These are phyloP conservation scores for Sistotremastrum suecicum DNA, from an alignment of 768 basidiomycete species.

Conservation along the genomic window DNA sequence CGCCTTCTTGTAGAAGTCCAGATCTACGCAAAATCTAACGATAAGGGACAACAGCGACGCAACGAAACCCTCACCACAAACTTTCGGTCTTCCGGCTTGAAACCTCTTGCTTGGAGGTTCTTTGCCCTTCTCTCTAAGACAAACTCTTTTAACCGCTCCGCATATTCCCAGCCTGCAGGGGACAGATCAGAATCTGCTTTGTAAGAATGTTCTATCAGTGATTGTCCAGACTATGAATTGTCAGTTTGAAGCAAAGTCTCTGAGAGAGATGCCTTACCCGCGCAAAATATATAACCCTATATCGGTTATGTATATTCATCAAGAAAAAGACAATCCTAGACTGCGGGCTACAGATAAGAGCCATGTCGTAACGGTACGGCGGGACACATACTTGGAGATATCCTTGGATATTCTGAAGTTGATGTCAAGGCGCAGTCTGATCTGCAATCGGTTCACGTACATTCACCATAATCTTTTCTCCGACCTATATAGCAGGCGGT, in stretches of 20 bases:
- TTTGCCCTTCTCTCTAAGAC: constrained; percentile 74
- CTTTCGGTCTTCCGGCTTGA: constrained; percentile 43
- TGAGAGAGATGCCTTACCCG: constrained; percentile 38
- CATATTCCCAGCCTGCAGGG: constrained; percentile 90
- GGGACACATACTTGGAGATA: constrained; percentile 57
- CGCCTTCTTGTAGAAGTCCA: constrained; percentile 94
- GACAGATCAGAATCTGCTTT: constrained; percentile 97
- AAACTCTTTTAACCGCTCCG: constrained; percentile 79
- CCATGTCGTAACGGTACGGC: constrained; percentile 1
- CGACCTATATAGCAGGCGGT: constrained; percentile 39
- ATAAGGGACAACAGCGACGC: not conserved
- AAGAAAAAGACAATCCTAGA: constrained; percentile 95
- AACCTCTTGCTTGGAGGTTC: constrained; percentile 55
- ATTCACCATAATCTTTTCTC: constrained; percentile 93
- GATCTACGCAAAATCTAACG: constrained; percentile 36
- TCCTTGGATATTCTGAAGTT: constrained; percentile 60
- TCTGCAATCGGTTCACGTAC: constrained; percentile 25
- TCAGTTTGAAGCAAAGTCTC: not conserved
- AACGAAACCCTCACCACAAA: constrained; percentile 39
- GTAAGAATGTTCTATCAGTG: constrained; percentile 95
- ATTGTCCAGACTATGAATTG: constrained; percentile 76
- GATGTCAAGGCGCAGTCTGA: not conserved
- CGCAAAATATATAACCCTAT: constrained; percentile 92
- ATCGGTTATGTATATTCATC: constrained; percentile 97
- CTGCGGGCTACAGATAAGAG: constrained; percentile 22